Base-by-base conservation (phyloP, 805 yeast genomes). In the Kuraishia cidri region DNA sequence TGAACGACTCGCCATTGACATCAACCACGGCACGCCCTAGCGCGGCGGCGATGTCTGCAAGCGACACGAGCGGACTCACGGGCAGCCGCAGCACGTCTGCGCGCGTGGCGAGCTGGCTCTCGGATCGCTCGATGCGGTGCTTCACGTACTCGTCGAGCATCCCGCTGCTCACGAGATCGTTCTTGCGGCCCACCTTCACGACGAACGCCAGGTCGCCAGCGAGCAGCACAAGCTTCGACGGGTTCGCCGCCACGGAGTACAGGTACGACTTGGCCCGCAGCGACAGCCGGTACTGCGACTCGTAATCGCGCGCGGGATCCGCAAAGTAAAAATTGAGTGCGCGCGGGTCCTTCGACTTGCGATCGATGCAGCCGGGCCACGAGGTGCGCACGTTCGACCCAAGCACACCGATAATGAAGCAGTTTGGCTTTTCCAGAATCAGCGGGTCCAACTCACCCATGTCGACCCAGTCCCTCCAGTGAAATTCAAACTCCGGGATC, bases 381-480 rank as follows among this genome's bases (percentile, higher is more conserved):
- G 58, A 55, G n/a, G 58, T 57, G 46, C 67, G 48, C 1, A 56
- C 44, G 5, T 54, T 55, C 11, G 64, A 50, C 29, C 66, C 67
- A 10, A 60, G 37, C 2, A 67, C 64, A 38, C 71, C 71, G 14
- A 69, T 59, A 32, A 66, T 48, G 29, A 54, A 52, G 46, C 75
- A 68, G 33, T 47, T 56, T 26, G 70, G 69, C 33, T 54, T 60
- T 38, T 61, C 65, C 23, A 46, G 49, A 5, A 60, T 34, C 20
- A 61, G 37, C 0, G 63, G 64, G 30, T 59, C 52, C 38, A 68
- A 48, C 16, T 55, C 52, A 6, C 63, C 57, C 52, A 70, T 53
- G 37, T 71, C 75, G 4, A 62, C 59, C 68, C 76, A 72, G 45
- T 72, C 79, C 36, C 58, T 59, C 79, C 78, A 72, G 41, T 70